Evolutionary conservation across 768 basidiomycete genomes (phyloP), one percentile per base, ranked within the genome.

Genomic region (Termitomyces sp.): DNA sequence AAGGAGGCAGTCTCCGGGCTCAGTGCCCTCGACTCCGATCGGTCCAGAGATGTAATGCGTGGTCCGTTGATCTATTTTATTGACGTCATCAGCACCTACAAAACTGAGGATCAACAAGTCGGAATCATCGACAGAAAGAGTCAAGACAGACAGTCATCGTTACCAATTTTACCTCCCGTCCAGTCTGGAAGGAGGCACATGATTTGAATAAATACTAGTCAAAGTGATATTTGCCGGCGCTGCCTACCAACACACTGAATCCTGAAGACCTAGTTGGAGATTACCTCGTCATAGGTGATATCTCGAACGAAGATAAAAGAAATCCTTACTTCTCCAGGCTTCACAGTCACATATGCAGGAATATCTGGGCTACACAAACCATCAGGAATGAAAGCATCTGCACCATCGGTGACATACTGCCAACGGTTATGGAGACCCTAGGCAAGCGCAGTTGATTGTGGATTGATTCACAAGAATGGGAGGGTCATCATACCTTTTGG

Each of bases 131-230:
- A 41, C 18, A 41, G 40, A 30, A 28, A 38, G 41, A 0, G 13
- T 9, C 28, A 48, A 26, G 44, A 72, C 81, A 33, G 57, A 86
- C 86, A 77, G 61, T 89, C 86, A 60, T 88, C 88, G 68, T 88
- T 89, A 48, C 86, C 86, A 51, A 89, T 88, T 66, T 89, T 87
- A 0, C 86, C 88, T n/a, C 88, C 88, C 14, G 88, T 91, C 88
- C 88, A 91, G 65, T 89, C 87, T 87, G 6, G 9, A 36, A 1
- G 50, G 26, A 1, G 8, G 40, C 2, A 41, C 6, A 14, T 1
- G 40, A 26, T 43, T 20, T 33, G 51, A 49, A 30, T 54, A 23
- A 49, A 30, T 54, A 23, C 28, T 52, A 14, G 26, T 52, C 36
- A 18, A 52, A 51, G 26, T 14, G 8, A 49, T 26, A 26, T 48